A percentile compares a stretch with the other conserved stretches of the same genome.
phyloP scores from a whole-genome alignment of 192 early-diverging fungal species.

The Coemansia sp. region DNA sequence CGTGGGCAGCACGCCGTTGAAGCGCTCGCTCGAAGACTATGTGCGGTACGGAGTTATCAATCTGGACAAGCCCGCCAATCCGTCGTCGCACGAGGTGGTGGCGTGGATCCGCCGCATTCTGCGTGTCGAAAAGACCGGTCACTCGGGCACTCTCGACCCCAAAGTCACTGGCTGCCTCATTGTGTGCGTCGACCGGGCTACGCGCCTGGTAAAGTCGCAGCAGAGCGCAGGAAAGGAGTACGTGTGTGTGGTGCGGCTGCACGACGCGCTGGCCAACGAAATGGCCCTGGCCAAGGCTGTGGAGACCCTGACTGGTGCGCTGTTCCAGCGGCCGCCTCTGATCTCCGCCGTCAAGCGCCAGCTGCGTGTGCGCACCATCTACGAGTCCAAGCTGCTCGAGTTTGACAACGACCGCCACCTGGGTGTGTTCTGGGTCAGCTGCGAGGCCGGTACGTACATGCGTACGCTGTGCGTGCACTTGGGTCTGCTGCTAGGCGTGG shows the following conservation, averaged over 20 bases:
- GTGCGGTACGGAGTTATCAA: conserved; percentile 98
- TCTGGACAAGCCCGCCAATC: conserved; percentile 99
- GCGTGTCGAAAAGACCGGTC: conserved; percentile 96
- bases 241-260: conserved; percentile 91
- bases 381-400: conserved; percentile 93
- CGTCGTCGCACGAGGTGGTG: conserved; percentile 99
- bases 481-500: conserved; percentile 90
- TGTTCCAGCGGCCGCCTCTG: conserved; percentile 98
- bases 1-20: conserved; percentile 89
- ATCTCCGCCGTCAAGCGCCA: conserved; percentile 99
- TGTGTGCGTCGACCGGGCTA: conserved; percentile 98
- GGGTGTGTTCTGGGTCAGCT: conserved; percentile 95
- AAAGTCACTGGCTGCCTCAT: conserved; percentile 99
- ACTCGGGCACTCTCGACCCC: conserved; percentile 97
- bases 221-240: conserved; percentile 99
- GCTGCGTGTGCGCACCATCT: conserved; percentile 97
- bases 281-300: conserved; percentile 82
- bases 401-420: conserved; percentile 97
- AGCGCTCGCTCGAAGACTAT: conserved; percentile 88
- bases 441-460: conserved; percentile 99
- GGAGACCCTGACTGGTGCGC: conserved; percentile 95
- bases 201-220: conserved; percentile 98
- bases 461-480: conserved; percentile 99
- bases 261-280: conserved; percentile 88
- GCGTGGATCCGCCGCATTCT: conserved; percentile 99